Evolutionary conservation across 2,329 filamentous ascomycete species (phyloP).

Genomic region (Penicillium sp.): DNA sequence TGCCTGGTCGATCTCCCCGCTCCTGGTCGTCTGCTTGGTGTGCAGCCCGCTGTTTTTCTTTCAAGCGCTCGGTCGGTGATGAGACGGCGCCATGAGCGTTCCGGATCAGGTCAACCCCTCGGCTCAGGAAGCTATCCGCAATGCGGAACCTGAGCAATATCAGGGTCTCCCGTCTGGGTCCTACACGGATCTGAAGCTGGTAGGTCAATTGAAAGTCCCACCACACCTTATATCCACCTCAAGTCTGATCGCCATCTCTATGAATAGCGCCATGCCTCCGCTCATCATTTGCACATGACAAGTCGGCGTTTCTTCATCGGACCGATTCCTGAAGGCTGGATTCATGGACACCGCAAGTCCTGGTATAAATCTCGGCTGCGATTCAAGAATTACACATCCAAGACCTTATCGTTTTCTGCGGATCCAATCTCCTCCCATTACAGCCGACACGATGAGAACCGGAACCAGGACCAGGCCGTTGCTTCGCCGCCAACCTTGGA

Average conservation of each 20-base stretch:
- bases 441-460: conserved; percentile 33
- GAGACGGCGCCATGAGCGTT: conserved; percentile 28
- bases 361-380: conserved; percentile 56
- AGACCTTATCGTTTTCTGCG: conserved; percentile 53
- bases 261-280: conserved; percentile 57
- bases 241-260: conserved; percentile 4
- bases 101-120: conserved; percentile 21
- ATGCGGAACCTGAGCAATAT: conserved; percentile 23
- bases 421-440: conserved; percentile 45
- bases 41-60: not conserved
- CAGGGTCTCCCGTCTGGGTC: conserved; percentile 48
- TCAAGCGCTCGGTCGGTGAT: conserved; percentile 4
- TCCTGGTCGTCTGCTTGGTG: conserved; percentile 9
- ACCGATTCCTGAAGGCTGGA: conserved; percentile 64
- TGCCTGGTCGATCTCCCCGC: conserved; percentile 12
- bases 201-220: conserved; percentile 27
- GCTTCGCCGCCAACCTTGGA: conserved; percentile 11
- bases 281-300: conserved; percentile 61
- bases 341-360: conserved; percentile 60
- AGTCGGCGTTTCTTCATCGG: conserved; percentile 64
- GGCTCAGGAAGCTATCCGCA: conserved; percentile 15
- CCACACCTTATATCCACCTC: not conserved
- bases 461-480: conserved; percentile 19
- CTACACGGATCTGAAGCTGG: conserved; percentile 55
- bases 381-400: conserved; percentile 48